Conservation (phyloP, 495 filamentous ascomycete genomes). For the Podospora didyma region DNA sequence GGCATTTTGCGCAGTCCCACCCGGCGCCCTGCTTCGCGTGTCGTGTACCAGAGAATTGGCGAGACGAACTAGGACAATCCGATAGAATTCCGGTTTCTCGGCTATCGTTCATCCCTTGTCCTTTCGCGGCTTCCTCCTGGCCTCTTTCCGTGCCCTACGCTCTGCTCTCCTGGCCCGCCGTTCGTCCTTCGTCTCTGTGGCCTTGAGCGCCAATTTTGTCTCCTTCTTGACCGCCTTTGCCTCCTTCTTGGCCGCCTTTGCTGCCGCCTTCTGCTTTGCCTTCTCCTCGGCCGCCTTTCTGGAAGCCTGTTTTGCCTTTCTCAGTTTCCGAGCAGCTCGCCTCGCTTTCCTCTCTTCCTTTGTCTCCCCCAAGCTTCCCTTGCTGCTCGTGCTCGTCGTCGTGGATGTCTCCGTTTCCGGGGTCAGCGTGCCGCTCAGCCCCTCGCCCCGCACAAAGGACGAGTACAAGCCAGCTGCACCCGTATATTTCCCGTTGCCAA, state of each 20-base stretch:
- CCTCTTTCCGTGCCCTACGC: conserved; percentile 42
- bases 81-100: no score
- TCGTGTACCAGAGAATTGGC: no score
- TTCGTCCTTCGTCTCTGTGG: conserved; percentile 35
- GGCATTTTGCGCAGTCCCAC: no score
- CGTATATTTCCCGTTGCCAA: conserved; percentile 39
- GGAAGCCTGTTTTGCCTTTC: conserved; percentile 18
- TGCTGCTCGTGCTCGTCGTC: conserved; percentile 9
- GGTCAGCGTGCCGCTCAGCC: conserved; percentile 58
- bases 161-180: conserved; percentile 39
- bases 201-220: conserved; percentile 19
- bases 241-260: conserved; percentile 22
- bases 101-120: background rate
- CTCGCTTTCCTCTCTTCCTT: conserved; percentile 35
- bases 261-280: conserved; percentile 5
- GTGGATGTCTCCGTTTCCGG: conserved; percentile 13
- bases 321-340: conserved; percentile 28
- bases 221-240: conserved; percentile 9
- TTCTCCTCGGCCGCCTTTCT: conserved; percentile 8
- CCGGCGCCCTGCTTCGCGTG: no score
- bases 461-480: conserved; percentile 66
- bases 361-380: conserved; percentile 22
- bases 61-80: no score
- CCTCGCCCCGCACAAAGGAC: conserved; percentile 73
- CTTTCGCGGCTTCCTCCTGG: conserved; percentile 14